phyloP scores from a whole-genome alignment of 495 filamentous ascomycete species.

The Poronia punctata region DNA sequence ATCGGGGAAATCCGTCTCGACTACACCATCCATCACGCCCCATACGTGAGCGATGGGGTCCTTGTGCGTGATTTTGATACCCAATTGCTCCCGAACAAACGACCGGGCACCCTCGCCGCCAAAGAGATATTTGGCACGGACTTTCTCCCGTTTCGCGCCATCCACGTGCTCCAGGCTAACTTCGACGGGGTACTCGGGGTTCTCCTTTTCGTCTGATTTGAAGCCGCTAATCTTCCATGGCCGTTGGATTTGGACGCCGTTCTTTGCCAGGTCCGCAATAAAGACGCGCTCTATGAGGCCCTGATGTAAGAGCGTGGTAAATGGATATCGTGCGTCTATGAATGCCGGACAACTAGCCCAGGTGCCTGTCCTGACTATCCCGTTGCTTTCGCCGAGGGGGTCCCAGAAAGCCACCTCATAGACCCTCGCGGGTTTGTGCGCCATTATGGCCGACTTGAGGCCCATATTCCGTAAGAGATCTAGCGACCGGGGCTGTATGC shows the following conservation, averaged over 20 bases:
- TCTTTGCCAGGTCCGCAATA: slow-evolving; percentile 56
- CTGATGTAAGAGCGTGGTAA: slow-evolving; percentile 69
- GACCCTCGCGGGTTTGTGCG: slow-evolving; percentile 59
- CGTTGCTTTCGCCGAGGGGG: slow-evolving; percentile 48
- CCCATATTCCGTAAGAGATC: slow-evolving; percentile 70
- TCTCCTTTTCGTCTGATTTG: slow-evolving; percentile 47
- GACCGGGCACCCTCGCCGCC: slow-evolving; percentile 55
- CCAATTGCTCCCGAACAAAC: slow-evolving; percentile 52
- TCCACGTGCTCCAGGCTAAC: slow-evolving; percentile 71
- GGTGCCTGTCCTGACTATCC: slow-evolving; percentile 60
- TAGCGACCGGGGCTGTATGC: slow-evolving; percentile 72
- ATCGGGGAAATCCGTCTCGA: slow-evolving; percentile 71
- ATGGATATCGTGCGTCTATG: slow-evolving; percentile 69
- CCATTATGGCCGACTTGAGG: slow-evolving; percentile 69
- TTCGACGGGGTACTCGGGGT: slow-evolving; percentile 56
- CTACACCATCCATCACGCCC: slow-evolving; percentile 72
- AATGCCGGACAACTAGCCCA: slow-evolving; percentile 67
- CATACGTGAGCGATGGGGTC: slow-evolving; percentile 62
- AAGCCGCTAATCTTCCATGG: slow-evolving; percentile 57
- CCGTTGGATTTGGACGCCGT: slow-evolving; percentile 50
- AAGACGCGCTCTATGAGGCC: slow-evolving; percentile 68
- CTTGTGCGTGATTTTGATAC: slow-evolving; percentile 56
- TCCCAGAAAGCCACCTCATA: slow-evolving; percentile 80
- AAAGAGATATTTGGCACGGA: slow-evolving; percentile 53
- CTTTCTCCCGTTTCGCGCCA: slow-evolving; percentile 52